Percentiles rank a stretch among this genome's conserved stretches.
phyloP scores from a whole-genome alignment of 2,329 filamentous ascomycete genomes.

The Leptographium flavum region DNA sequence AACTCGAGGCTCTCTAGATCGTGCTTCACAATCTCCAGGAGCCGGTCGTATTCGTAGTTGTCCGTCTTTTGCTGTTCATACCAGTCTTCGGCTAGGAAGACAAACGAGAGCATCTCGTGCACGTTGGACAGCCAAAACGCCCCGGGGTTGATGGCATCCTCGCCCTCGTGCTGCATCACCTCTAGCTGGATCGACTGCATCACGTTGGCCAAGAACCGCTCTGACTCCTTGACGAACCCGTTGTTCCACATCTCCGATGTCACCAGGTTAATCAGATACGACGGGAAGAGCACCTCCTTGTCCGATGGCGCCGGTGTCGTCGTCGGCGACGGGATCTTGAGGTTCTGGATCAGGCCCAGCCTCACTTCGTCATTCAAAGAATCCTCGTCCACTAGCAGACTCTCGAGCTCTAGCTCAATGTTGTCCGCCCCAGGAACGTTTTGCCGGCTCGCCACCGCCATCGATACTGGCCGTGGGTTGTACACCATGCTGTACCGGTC shows the following conservation, averaged over 20 bases:
- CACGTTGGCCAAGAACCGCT: slow-evolving; percentile 95
- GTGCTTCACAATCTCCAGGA: slow-evolving; percentile 97
- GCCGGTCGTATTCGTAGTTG: slow-evolving; percentile 95
- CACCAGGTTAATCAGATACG: slow-evolving; percentile 96
- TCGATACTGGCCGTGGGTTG: slow-evolving; percentile 89
- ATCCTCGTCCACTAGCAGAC: slow-evolving; percentile 86
- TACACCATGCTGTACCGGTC: slow-evolving; percentile 87
- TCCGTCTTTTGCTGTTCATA: slow-evolving; percentile 99
- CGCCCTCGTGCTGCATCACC: slow-evolving; percentile 96
- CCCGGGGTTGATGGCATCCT: slow-evolving; percentile 92
- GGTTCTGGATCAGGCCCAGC: slow-evolving; percentile 85
- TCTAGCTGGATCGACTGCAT: slow-evolving; percentile 99
- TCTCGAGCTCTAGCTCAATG: slow-evolving; percentile 89
- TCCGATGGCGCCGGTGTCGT: slow-evolving; percentile 83
- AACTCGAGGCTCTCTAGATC: slow-evolving; percentile 96
- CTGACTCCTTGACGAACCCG: slow-evolving; percentile 97
- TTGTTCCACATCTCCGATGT: slow-evolving; percentile 99
- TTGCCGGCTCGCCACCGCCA: slow-evolving; percentile 68
- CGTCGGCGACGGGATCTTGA: slow-evolving; percentile 87
- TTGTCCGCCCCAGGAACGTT: slow-evolving; percentile 62
- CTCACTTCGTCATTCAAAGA: slow-evolving; percentile 94
- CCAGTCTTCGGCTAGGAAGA: slow-evolving; percentile 98
- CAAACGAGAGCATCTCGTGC: slow-evolving; percentile 98
- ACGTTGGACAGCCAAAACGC: slow-evolving; percentile 99
- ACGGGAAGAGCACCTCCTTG: slow-evolving; percentile 97